A percentile compares a stretch with the other conserved stretches of the same genome.
These are phyloP conservation scores for Dactylellina parvicollis DNA, from an alignment of 2,329 filamentous ascomycete genomes.

Conservation along the genomic window DNA sequence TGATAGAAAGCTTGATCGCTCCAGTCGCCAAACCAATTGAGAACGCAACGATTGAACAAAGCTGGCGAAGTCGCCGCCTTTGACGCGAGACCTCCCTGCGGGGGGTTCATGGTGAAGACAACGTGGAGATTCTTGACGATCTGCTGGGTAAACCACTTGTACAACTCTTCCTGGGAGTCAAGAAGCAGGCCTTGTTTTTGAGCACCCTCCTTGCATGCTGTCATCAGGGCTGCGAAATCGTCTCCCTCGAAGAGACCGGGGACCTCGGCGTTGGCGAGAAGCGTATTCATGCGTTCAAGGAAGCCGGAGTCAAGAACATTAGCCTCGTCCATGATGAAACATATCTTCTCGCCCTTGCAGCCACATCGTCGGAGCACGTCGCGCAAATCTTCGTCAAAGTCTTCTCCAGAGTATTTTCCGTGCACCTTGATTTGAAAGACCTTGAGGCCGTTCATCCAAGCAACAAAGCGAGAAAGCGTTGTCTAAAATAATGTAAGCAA, in stretches of 20 bases:
- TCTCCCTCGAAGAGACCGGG: constrained; percentile 99
- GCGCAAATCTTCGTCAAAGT: constrained; percentile 97
- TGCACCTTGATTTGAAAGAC: constrained; percentile 99
- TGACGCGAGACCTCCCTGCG: constrained; percentile 90
- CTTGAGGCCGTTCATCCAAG: constrained; percentile 99
- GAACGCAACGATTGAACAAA: constrained; percentile 98
- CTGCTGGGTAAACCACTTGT: constrained; percentile 99
- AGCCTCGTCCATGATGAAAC: constrained; percentile 99
- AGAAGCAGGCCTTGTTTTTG: constrained; percentile 93
- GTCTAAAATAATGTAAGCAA: constrained; percentile 65
- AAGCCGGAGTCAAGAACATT: constrained; percentile 99
- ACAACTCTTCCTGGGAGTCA: constrained; percentile 98
- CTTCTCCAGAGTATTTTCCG: constrained; percentile 95
- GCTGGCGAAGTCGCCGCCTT: constrained; percentile 98
- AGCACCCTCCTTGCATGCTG: constrained; percentile 96
- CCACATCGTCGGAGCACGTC: constrained; percentile 92
- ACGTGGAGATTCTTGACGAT: constrained; percentile 99
- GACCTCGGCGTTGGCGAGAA: constrained; percentile 98
- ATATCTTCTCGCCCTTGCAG: constrained; percentile 99
- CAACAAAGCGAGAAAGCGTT: constrained; percentile 94
- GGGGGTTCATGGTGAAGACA: constrained; percentile 99
- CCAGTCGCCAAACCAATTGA: constrained; percentile 99
- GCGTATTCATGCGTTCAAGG: constrained; percentile 98
- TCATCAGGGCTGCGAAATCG: constrained; percentile 98
- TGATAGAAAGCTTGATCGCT: constrained; percentile 99